Percentiles rank a stretch among this genome's conserved stretches.
These are phyloP conservation scores for Cladosporium sp. DNA, from an alignment of 2,329 filamentous ascomycete genomes.

Conservation along the genomic window DNA sequence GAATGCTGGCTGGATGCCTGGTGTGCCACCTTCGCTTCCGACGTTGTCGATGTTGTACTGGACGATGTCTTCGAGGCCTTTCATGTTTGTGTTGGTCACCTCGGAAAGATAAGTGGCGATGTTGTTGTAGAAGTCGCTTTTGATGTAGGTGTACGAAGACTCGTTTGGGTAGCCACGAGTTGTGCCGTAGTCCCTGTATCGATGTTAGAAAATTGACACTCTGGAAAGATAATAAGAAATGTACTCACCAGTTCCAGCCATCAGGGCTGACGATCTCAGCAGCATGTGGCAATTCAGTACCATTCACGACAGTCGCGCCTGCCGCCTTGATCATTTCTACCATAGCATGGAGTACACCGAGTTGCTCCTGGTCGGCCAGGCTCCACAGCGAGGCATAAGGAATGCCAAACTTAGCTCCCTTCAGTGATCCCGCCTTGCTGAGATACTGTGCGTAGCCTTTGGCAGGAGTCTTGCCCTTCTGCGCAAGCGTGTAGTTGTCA, in stretches of 20 bases:
- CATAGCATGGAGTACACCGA: conserved; percentile 45
- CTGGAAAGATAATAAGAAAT: background rate
- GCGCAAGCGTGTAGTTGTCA: conserved; percentile 63
- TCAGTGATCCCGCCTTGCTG: conserved; percentile 49
- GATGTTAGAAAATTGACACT: background rate
- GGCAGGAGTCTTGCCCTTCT: conserved; percentile 51
- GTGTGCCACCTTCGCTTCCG: conserved; percentile 63
- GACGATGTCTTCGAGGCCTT: conserved; percentile 61
- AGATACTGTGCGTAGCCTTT: conserved; percentile 58
- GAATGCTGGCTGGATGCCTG: conserved; percentile 58
- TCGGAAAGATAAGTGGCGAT: conserved; percentile 61
- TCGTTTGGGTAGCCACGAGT: conserved; percentile 63
- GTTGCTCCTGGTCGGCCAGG: conserved; percentile 54
- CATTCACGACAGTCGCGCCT: conserved; percentile 65
- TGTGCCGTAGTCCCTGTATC: conserved; percentile 52
- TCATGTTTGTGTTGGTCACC: conserved; percentile 58
- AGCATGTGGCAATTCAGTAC: conserved; percentile 63
- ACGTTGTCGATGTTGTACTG: conserved; percentile 57
- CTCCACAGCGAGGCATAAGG: conserved; percentile 71
- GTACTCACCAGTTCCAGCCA: conserved; percentile 63
- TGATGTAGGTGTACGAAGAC: conserved; percentile 69
- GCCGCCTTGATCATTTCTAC: conserved; percentile 54
- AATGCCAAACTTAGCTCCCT: conserved; percentile 63
- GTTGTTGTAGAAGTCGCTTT: conserved; percentile 67
- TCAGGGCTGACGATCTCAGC: conserved; percentile 59